These are phyloP conservation scores for Floccularia luteovirens DNA, from an alignment of 768 basidiomycete genomes.

Conservation along the genomic window DNA sequence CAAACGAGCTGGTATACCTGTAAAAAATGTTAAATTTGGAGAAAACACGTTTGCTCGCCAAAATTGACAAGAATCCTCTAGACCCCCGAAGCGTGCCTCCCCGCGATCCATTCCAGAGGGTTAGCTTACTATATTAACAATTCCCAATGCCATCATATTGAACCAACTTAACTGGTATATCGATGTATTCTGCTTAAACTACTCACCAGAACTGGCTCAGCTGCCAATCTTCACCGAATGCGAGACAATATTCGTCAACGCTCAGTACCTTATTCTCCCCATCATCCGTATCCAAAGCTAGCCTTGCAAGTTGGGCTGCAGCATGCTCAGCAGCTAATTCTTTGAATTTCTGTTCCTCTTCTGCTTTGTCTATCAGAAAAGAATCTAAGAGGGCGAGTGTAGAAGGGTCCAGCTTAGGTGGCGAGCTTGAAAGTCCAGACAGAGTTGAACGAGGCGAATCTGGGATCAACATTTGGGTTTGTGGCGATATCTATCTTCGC, in stretches of 20 bases:
- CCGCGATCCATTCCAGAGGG: too few relatives aligned
- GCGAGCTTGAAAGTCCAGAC: conserved; percentile 20
- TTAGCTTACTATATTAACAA: too few relatives aligned
- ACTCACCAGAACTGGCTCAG: conserved; percentile 45
- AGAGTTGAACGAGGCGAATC: conserved; percentile 16
- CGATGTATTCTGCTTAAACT: too few relatives aligned
- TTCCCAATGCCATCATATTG: too few relatives aligned
- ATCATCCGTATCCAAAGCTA: conserved; percentile 12
- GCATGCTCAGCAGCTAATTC: conserved; percentile 27
- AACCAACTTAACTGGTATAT: too few relatives aligned
- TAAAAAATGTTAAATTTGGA: conserved; percentile 4
- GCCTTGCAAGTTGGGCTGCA: conserved; percentile 23
- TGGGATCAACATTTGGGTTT: conserved; percentile 5
- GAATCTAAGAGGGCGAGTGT: conserved; percentile 33
- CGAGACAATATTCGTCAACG: conserved; percentile 32
- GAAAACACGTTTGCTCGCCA: conserved; percentile 9
- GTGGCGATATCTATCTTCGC: neutral
- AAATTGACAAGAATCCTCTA: neutral
- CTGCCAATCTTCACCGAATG: conserved; percentile 44
- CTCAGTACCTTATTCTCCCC: conserved; percentile 19
- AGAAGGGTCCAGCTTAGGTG: conserved; percentile 24
- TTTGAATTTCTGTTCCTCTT: conserved; percentile 33
- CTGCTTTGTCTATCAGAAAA: conserved; percentile 30
- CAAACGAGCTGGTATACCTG: conserved; percentile 37
- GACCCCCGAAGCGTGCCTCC: neutral